These are phyloP conservation scores for Seminavis robusta DNA, from an alignment of 108 stramenopile species.

Conservation along the genomic window DNA sequence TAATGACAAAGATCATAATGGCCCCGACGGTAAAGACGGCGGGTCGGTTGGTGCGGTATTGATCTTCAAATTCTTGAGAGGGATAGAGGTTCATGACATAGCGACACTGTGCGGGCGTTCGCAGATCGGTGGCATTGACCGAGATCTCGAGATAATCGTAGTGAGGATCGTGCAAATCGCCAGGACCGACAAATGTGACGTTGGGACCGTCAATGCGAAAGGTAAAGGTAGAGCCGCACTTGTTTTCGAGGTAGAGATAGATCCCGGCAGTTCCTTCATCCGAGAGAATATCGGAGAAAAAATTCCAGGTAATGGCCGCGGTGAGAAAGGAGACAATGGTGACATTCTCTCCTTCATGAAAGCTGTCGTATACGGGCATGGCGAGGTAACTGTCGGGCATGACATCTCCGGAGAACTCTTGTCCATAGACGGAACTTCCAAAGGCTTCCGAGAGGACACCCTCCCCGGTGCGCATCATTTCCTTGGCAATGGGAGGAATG, in stretches of 20 bases:
- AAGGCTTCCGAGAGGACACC: too few species aligned
- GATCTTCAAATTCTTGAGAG: constrained; percentile 28
- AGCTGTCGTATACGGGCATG: too few species aligned
- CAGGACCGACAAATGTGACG: constrained; percentile 29
- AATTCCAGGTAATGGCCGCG: not conserved
- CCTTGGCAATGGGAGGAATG: too few species aligned
- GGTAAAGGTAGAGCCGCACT: constrained; percentile 29
- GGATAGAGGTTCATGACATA: constrained; percentile 18
- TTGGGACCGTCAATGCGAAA: constrained; percentile 29
- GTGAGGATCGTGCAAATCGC: constrained; percentile 44
- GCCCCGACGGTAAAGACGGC: constrained; percentile 22
- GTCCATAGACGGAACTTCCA: too few species aligned
- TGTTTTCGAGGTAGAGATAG: constrained; percentile 31
- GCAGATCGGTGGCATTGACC: not conserved
- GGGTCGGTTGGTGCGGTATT: constrained; percentile 29
- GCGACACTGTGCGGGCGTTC: not conserved
- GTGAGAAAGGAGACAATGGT: too few species aligned
- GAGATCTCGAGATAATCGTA: constrained; percentile 14
- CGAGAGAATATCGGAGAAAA: too few species aligned
- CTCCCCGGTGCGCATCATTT: too few species aligned
- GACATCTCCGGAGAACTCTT: too few species aligned
- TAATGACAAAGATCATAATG: constrained; percentile 41
- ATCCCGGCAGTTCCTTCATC: too few species aligned
- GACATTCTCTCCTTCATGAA: too few species aligned
- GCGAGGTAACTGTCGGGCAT: too few species aligned